Conservation (phyloP, 495 filamentous ascomycete species). For the Amphirosellinia nigrospora region DNA sequence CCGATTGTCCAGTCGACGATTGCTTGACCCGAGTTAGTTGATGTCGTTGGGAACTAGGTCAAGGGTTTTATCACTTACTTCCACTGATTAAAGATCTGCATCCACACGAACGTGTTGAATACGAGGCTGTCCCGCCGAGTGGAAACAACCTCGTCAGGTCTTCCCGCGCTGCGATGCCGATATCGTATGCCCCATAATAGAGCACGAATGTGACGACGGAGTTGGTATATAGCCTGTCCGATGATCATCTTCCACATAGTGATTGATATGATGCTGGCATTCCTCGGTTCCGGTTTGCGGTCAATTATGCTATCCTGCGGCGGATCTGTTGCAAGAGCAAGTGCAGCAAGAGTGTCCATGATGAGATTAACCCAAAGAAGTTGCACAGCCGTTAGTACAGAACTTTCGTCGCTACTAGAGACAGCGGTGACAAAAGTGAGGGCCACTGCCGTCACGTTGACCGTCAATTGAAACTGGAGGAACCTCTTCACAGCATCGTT, state of each 20-base stretch:
- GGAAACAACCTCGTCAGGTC: constrained; percentile 26
- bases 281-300: constrained; percentile 83
- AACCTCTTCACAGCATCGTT: constrained; percentile 93
- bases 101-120: constrained; percentile 96
- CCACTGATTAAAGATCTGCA: constrained; percentile 96
- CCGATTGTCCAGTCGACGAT: constrained; percentile 84
- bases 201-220: constrained; percentile 76
- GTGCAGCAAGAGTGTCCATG: constrained; percentile 90
- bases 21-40: constrained; percentile 56
- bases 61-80: constrained; percentile 64
- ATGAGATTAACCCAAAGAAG: constrained; percentile 92
- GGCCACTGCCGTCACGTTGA: constrained; percentile 86
- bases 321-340: constrained; percentile 85
- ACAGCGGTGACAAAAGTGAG: constrained; percentile 85
- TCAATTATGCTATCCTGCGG: constrained; percentile 79
- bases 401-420: constrained; percentile 65
- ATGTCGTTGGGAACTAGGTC: background rate
- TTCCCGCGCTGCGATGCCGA: constrained; percentile 60
- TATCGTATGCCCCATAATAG: constrained; percentile 69
- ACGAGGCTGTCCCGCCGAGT: constrained; percentile 72
- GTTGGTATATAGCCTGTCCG: constrained; percentile 83
- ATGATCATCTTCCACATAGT: constrained; percentile 98
- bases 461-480: constrained; percentile 89
- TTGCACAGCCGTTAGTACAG: constrained; percentile 85
- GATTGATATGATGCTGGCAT: constrained; percentile 74